phyloP scores from a whole-genome alignment of 2,329 filamentous ascomycete genomes.

The Hypoxylon rubiginosum region DNA sequence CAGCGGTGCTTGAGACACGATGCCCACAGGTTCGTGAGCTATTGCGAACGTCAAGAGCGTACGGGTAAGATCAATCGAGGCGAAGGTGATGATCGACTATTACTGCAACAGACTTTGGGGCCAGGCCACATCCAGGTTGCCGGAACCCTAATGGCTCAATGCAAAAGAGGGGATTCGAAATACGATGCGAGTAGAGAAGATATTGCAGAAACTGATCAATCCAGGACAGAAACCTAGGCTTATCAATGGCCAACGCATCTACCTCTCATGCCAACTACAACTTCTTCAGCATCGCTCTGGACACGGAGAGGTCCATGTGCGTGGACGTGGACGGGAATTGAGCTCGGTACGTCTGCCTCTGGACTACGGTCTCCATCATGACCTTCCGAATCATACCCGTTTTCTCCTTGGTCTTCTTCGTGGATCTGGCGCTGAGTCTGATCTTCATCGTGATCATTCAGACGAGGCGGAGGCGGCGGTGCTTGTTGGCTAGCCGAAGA shows the following conservation, averaged over 20 bases:
- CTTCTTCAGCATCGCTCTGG: slow-evolving; percentile 9
- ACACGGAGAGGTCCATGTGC: background rate
- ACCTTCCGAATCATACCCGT: slow-evolving; percentile 56
- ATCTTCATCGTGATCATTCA: slow-evolving; percentile 49
- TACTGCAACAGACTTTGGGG: background rate
- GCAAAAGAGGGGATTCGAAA: slow-evolving; percentile 23
- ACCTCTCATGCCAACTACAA: background rate
- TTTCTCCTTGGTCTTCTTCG: slow-evolving; percentile 48
- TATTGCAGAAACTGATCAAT: slow-evolving; percentile 17
- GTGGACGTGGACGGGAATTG: slow-evolving; percentile 22
- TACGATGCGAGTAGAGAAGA: slow-evolving; percentile 21
- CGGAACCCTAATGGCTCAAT: slow-evolving; percentile 5
- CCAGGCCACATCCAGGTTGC: slow-evolving; percentile 6
- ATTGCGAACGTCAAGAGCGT: background rate
- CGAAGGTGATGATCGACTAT: slow-evolving; percentile 8
- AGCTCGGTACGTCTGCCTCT: slow-evolving; percentile 47
- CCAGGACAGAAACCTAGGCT: background rate
- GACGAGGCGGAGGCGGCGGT: slow-evolving; percentile 35
- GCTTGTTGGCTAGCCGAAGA: slow-evolving; percentile 43
- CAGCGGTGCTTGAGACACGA: background rate
- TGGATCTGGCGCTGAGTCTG: slow-evolving; percentile 34
- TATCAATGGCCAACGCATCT: slow-evolving; percentile 27
- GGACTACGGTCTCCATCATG: slow-evolving; percentile 54
- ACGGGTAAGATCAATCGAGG: slow-evolving; percentile 2
- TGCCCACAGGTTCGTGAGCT: background rate